These are phyloP conservation scores for Euryodendron excelsum DNA, from an alignment of 148 eudicot species.

Conservation along the genomic window DNA sequence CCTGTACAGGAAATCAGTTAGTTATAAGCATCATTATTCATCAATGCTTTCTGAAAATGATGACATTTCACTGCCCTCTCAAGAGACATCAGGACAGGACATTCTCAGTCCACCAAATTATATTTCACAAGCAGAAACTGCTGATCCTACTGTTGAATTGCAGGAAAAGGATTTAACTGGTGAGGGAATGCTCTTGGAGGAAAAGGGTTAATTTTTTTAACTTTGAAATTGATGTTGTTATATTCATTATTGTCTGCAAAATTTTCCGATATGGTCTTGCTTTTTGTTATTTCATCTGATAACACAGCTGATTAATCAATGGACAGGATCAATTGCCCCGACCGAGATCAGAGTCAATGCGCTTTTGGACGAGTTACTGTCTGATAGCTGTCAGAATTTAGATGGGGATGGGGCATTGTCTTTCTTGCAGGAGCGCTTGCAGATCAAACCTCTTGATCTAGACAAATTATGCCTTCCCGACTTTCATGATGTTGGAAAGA, in stretches of 20 bases:
- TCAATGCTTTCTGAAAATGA: conserved; percentile 28
- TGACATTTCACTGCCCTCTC: conserved; percentile 35
- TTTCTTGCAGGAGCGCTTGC: conserved; percentile 49
- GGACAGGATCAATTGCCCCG: conserved; percentile 33
- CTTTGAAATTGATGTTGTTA: not conserved
- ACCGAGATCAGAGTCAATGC: conserved; percentile 22
- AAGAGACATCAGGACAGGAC: conserved; percentile 34
- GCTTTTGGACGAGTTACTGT: conserved; percentile 48
- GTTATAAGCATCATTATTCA: conserved; percentile 46
- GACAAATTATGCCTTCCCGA: conserved; percentile 43
- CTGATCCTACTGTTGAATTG: conserved; percentile 18
- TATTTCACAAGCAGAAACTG: conserved; percentile 27
- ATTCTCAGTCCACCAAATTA: conserved; percentile 25
- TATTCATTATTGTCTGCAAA: not conserved
- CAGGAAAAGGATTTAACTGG: conserved; percentile 34
- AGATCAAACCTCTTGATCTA: conserved; percentile 53
- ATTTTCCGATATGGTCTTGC: not conserved
- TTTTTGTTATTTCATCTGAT: conserved; percentile 5
- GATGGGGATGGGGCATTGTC: conserved; percentile 45
- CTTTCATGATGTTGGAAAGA: conserved; percentile 32
- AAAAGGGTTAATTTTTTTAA: not conserved
- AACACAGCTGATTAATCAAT: conserved; percentile 12
- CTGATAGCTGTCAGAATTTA: conserved; percentile 36
- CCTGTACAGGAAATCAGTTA: conserved; percentile 47
- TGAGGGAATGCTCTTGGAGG: conserved; percentile 26